Percentiles rank a stretch among this genome's conserved stretches.
Conservation (phyloP, 2,329 filamentous ascomycete species). For the Raffaelea ambrosiae region DNA sequence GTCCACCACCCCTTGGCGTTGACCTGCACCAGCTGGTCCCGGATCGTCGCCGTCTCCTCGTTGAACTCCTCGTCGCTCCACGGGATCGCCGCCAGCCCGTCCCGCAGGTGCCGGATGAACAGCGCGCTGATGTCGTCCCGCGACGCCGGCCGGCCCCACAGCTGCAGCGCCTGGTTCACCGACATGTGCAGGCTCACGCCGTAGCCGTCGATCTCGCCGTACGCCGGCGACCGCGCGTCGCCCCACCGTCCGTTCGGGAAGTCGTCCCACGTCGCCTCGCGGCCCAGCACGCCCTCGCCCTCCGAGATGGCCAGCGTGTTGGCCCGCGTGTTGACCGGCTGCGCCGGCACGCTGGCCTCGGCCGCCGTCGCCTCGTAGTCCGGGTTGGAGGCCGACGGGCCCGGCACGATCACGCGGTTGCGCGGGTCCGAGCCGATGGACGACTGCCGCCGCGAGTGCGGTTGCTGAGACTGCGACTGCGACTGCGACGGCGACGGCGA, state of each 20-base stretch:
- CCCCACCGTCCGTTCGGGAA: constrained; percentile 98
- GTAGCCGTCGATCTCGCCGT: constrained; percentile 91
- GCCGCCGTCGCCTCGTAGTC: constrained; percentile 65
- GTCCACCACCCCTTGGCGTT: constrained; percentile 91
- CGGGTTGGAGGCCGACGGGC: constrained; percentile 47
- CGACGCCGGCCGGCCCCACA: constrained; percentile 75
- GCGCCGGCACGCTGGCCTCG: constrained; percentile 68
- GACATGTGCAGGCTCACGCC: constrained; percentile 92
- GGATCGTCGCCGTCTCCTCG: constrained; percentile 77
- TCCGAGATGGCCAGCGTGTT: constrained; percentile 91
- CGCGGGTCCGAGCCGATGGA: constrained; percentile 77
- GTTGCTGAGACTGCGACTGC: constrained; percentile 20
- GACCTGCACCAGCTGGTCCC: constrained; percentile 62
- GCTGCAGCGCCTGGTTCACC: constrained; percentile 67
- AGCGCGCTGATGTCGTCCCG: constrained; percentile 65
- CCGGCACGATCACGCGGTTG: constrained; percentile 78
- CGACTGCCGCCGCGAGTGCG: constrained; percentile 55
- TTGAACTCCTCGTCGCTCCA: constrained; percentile 86
- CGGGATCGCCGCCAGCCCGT: constrained; percentile 72
- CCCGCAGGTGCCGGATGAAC: constrained; percentile 74
- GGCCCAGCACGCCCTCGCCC: constrained; percentile 77
- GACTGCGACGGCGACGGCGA: constrained; percentile 22
- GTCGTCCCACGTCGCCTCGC: constrained; percentile 98
- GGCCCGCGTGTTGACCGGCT: constrained; percentile 65
- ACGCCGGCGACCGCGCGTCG: constrained; percentile 90